Base-by-base conservation (phyloP, 306 rosid genomes). In the Nissolia schottii region DNA sequence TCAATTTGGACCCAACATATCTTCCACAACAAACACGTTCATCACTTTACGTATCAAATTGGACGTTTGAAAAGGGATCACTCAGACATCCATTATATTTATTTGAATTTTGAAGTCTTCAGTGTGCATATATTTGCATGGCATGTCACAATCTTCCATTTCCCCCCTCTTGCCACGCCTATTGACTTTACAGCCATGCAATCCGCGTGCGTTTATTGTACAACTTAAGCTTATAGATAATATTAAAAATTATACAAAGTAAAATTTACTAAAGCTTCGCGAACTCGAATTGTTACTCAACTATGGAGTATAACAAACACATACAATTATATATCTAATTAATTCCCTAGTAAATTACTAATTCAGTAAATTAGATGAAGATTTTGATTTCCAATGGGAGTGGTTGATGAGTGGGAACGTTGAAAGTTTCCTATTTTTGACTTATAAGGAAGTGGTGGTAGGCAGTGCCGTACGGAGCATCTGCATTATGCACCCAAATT, bases 401-500 rank as follows among this genome's bases (percentile, higher is more conserved):
- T 43, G 24, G 71, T 63, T 24, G 51, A 29, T 60, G 46, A 29
- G 22, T 43, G 16, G 4, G 64, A 24, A 79, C 6, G 5, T 60
- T 51, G 70, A 68, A 71, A 24, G 43, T 67, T 40, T 45, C 76
- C 80, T 3, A 59, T 73, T 43, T 73, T 83, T 70, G 83, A 83
- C 83, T 79, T 80, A n/a, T n/a, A n/a, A n/a, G 72, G 77, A 64
- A 78, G 41, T 22, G 37, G 79, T 34, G 0, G 53, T 28, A 19
- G 62, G 80, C 71, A 43, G 62, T 75, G 76, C 55, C 73, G 88
- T 82, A 13, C 25, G 79, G 82, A 64, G 78, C 53, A 57, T 68
- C 71, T 65, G 19, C 77, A 79, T n/a, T n/a, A n/a, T n/a, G n/a
- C n/a, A n/a, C n/a, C 82, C 80, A 81, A 79, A 79, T 70, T 81